Evolutionary conservation across 164 flowering plant species (phyloP), one percentile per base, ranked within the genome.

Genomic region (Warburgia ugandensis): DNA sequence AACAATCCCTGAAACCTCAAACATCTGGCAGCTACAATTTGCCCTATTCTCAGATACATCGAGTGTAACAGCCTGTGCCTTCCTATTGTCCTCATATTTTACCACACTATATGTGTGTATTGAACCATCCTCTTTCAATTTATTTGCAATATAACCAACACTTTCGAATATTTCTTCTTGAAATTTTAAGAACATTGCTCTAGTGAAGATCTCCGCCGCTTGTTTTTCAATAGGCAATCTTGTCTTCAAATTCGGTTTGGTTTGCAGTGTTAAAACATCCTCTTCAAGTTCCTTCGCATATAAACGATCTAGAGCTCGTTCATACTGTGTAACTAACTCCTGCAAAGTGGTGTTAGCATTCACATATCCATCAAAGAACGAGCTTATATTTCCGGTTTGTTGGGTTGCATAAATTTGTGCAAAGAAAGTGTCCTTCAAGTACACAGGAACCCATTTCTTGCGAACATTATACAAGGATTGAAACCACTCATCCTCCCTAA

Each of bases 181-280:
- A 69, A 89, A 83, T 56, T 78, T 77, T 6, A 66, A 51, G 56
- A 85, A 89, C 27, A 83, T 66, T 68, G 57, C 81, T 57, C 73
- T 72, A 1, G 97, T 83, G 41, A 74, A 89, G 20, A 75, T 63
- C 50, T 55, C 66, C 38, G 94, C 89, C 16, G 78, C 94, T 59
- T 89, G 97, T 56, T 79, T 83, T 61, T 89, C 97, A 88, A 85
- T 79, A 4, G 94, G 94, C n/a, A 88, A 83, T 30, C 81, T 86
- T 9, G 97, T 89, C 71, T 69, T 78, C 57, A 81, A 54, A 14
- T 71, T 69, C 19, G 94, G 94, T 19, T 69, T 71, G 30, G 81
- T 73, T 72, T 74, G 71, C 29, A 76, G 68, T 50, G 94, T 80
- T 56, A 84, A 74, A 25, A 65, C 61, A 63, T 83, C 86, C 16